Evolutionary conservation across 257 asterid genomes (phyloP), one percentile per base, ranked within the genome.

Genomic region (Schizonepeta tenuifolia): DNA sequence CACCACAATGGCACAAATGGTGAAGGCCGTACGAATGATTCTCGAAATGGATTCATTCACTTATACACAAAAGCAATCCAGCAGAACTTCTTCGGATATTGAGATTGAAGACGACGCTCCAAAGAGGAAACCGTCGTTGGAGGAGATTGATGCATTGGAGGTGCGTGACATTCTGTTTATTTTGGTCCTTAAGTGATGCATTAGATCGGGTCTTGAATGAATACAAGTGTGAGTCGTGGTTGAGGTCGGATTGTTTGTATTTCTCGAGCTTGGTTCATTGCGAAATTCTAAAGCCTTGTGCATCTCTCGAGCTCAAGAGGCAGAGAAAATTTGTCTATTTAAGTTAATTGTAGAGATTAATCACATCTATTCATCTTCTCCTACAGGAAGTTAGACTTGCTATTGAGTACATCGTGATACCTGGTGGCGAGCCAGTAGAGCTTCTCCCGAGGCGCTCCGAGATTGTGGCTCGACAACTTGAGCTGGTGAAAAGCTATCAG

Each of bases 101-200:
- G 93, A 91, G 86, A 81, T 91, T 72, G 90, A 89, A 83, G 97
- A 91, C 35, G 99, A 91, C 66, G 93, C 88, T 15, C 99, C 99
- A 35, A 80, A 79, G 70, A 77, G 92, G 78, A 89, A 89, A 73
- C 97, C 97, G 40, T 91, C 97, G 9, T 74, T 94, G 43, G 99
- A 94, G 88, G 99, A 94, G 88, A 91, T 94, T 13, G 99, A 94
- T 77, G 98, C 98, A 60, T 85, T 94, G 83, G 98, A 94, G 97
- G 98, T 93, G 67, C 50, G 53, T 55, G 17, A 22, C 13, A 41
- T 62, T 68, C 49, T 68, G 14, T 71, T 60, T 51, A 4, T 17
- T 63, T 17, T 26, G 40, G 69, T 53, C 38, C 33, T 3, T 7
- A 63, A 56, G 20, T 47, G 70, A 62, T 56, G 20, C 24, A 28